These are phyloP conservation scores for Saccharomycopsis hybrid DNA, from an alignment of 1,139 yeast genomes.

Conservation along the genomic window DNA sequence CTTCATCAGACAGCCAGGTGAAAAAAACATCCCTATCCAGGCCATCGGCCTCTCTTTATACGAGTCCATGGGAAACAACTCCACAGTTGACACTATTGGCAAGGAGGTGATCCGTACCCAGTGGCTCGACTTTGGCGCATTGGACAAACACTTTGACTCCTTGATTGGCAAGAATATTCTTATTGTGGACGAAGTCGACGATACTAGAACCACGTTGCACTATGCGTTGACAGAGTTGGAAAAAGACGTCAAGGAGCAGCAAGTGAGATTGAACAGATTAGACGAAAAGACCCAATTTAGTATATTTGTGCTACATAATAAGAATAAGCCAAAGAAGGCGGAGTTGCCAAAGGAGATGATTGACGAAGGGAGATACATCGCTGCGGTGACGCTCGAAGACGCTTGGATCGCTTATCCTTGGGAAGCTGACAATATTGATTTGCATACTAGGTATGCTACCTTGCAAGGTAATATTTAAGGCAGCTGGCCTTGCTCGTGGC, in stretches of 20 bases:
- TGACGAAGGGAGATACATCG: slow-evolving; percentile 42
- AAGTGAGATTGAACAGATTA: slow-evolving; percentile 39
- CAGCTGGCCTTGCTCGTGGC: too few species aligned
- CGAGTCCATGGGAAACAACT: slow-evolving; percentile 70
- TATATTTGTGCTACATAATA: slow-evolving; percentile 90
- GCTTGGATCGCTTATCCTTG: slow-evolving; percentile 61
- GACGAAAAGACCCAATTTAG: slow-evolving; percentile 65
- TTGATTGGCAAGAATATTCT: slow-evolving; percentile 75
- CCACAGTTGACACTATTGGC: slow-evolving; percentile 66
- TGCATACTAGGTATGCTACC: slow-evolving; percentile 67
- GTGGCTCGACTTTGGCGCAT: slow-evolving; percentile 78
- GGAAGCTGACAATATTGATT: slow-evolving; percentile 75
- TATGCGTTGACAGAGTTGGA: slow-evolving; percentile 83
- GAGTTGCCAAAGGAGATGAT: slow-evolving; percentile 41
- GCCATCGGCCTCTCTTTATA: slow-evolving; percentile 88
- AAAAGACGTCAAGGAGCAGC: slow-evolving; percentile 54
- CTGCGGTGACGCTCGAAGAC: slow-evolving; percentile 49
- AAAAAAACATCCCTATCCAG: slow-evolving; percentile 86
- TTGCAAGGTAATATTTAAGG: slow-evolving; percentile 53
- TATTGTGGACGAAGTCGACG: slow-evolving; percentile 93
- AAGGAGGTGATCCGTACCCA: slow-evolving; percentile 88
- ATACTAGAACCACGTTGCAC: slow-evolving; percentile 90
- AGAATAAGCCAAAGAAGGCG: slow-evolving; percentile 76
- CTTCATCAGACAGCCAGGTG: slow-evolving; percentile 77
- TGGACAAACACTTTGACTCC: too few species aligned